These are phyloP conservation scores for Drechmeria coniospora DNA, from an alignment of 2,329 filamentous ascomycete species.

Conservation along the genomic window DNA sequence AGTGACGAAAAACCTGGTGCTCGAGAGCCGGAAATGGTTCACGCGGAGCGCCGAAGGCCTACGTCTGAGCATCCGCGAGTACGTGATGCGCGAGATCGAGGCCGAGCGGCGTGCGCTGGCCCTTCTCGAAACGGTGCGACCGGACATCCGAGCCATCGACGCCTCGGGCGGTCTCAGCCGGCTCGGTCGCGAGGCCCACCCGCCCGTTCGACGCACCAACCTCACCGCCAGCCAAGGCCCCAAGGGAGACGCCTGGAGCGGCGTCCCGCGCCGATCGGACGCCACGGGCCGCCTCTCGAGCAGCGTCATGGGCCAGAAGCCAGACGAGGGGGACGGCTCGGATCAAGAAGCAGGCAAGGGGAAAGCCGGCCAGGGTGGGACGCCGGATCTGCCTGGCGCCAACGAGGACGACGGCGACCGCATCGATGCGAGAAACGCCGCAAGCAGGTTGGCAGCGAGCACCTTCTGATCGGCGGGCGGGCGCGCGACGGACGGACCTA, in stretches of 20 bases:
- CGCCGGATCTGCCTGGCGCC: conserved; percentile 23
- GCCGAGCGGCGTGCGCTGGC: conserved; percentile 83
- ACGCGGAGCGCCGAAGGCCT: conserved; percentile 72
- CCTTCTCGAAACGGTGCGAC: conserved; percentile 81
- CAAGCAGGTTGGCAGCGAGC: conserved; percentile 82
- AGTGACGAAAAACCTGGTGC: conserved; percentile 76
- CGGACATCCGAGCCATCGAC: conserved; percentile 87
- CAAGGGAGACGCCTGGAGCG: conserved; percentile 97
- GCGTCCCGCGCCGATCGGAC: conserved; percentile 70
- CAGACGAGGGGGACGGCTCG: conserved; percentile 43
- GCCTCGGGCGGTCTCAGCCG: conserved; percentile 77
- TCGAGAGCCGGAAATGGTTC: conserved; percentile 87
- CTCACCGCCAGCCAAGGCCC: conserved; percentile 83
- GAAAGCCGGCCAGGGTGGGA: conserved; percentile 18
- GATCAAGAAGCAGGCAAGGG: conserved; percentile 22
- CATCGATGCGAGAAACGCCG: conserved; percentile 89
- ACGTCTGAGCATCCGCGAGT: conserved; percentile 72
- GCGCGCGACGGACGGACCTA: background rate
- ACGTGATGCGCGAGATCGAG: conserved; percentile 88
- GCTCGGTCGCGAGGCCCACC: conserved; percentile 77
- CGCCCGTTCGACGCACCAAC: conserved; percentile 55
- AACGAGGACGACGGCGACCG: conserved; percentile 83
- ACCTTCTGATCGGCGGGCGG: conserved; percentile 48
- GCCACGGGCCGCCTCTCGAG: conserved; percentile 62
- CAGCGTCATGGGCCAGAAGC: conserved; percentile 48